Conservation (phyloP, 2,329 filamentous ascomycete genomes). For the Colletotrichum karsti region DNA sequence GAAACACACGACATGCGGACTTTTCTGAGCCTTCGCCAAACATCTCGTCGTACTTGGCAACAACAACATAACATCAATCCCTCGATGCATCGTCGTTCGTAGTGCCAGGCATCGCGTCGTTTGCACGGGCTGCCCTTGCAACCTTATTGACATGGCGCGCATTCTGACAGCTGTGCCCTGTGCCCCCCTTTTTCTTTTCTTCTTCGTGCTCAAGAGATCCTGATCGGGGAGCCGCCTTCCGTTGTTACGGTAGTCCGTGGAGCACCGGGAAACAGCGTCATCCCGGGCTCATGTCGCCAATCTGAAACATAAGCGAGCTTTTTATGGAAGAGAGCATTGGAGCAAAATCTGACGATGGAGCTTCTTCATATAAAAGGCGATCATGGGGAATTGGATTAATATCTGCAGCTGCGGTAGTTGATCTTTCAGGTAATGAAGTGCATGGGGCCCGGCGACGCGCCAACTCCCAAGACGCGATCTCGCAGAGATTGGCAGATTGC, state of each 20-base stretch:
- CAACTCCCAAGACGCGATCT: not conserved
- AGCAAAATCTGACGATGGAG: slow-evolving; percentile 7
- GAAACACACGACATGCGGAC: not conserved
- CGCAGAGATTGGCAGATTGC: slow-evolving; percentile 8
- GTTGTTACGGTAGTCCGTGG: not conserved
- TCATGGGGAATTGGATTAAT: slow-evolving; percentile 24
- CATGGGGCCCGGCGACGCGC: not conserved
- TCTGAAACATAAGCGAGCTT: slow-evolving; percentile 25
- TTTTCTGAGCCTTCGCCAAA: not conserved
- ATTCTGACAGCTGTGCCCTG: not conserved
- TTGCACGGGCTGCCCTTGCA: not conserved
- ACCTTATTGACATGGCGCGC: slow-evolving; percentile 1
- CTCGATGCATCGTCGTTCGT: not conserved
- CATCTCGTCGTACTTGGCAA: not conserved
- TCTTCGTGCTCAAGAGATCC: slow-evolving; percentile 7
- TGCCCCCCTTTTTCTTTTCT: not conserved
- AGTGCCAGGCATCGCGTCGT: not conserved
- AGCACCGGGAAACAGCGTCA: slow-evolving; percentile 13
- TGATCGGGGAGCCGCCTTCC: slow-evolving; percentile 13
- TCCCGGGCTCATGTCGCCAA: slow-evolving; percentile 19
- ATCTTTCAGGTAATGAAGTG: not conserved
- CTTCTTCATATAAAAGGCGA: slow-evolving; percentile 20
- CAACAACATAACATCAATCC: not conserved
- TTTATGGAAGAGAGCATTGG: slow-evolving; percentile 16
- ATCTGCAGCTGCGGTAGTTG: slow-evolving; percentile 9